Percentiles rank a stretch among this genome's conserved stretches.
Evolutionary conservation across 768 basidiomycete species (phyloP).

Genomic region (Collybia sp.): DNA sequence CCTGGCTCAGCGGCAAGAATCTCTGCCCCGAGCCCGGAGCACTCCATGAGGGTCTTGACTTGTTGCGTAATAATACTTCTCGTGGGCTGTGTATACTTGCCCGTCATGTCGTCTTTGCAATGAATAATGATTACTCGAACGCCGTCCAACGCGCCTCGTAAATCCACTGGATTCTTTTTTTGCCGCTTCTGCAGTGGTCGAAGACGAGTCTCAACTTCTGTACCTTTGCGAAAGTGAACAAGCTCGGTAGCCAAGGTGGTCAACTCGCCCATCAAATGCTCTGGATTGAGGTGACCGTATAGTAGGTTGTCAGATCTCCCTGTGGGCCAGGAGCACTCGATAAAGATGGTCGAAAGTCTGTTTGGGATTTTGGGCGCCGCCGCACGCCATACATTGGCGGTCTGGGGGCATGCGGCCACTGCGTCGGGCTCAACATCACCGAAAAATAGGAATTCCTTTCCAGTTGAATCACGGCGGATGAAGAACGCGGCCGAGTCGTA

Average conservation of each 20-base stretch:
- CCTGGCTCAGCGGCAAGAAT: constrained; percentile 76
- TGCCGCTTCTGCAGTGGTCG: constrained; percentile 33
- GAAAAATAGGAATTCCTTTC: constrained; percentile 83
- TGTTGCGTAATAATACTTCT: constrained; percentile 70
- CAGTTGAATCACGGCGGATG: constrained; percentile 58
- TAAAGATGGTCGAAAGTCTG: constrained; percentile 74
- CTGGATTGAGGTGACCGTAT: constrained; percentile 86
- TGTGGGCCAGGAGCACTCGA: constrained; percentile 89
- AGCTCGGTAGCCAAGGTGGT: constrained; percentile 65
- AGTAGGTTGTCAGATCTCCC: constrained; percentile 63
- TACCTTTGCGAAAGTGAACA: constrained; percentile 32
- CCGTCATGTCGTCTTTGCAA: constrained; percentile 74
- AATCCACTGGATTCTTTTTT: constrained; percentile 34
- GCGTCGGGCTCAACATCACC: constrained; percentile 92
- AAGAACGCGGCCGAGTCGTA: constrained; percentile 88
- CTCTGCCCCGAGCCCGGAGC: constrained; percentile 62
- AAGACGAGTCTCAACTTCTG: constrained; percentile 15
- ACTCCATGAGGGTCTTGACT: constrained; percentile 56
- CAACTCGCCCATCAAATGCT: constrained; percentile 76
- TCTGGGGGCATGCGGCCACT: constrained; percentile 54
- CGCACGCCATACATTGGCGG: constrained; percentile 70
- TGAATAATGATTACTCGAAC: constrained; percentile 78
- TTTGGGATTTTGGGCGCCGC: constrained; percentile 76
- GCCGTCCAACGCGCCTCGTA: constrained; percentile 50
- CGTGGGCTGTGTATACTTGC: constrained; percentile 43